Conservation (phyloP, 768 basidiomycete species). For the Boletus coccyginus region DNA sequence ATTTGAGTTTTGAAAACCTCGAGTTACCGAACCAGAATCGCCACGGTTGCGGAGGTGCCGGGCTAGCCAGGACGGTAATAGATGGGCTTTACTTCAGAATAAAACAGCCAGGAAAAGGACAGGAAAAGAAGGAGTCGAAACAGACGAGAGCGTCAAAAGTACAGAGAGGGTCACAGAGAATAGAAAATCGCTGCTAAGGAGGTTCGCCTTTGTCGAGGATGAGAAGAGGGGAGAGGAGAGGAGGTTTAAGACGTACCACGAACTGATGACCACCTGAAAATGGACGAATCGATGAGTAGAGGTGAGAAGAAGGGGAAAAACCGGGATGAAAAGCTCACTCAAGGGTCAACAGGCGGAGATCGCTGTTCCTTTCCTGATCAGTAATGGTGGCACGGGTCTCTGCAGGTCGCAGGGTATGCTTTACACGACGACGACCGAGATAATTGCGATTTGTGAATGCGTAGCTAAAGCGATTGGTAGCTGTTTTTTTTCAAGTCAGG, state of each 20-base stretch:
- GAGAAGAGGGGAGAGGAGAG: constrained; percentile 13
- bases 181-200: constrained; percentile 52
- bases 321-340: constrained; percentile 47
- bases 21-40: constrained; percentile 73
- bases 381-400: constrained; percentile 57
- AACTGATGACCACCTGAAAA: constrained; percentile 71
- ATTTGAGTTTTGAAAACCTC: constrained; percentile 36
- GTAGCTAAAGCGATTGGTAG: constrained; percentile 26
- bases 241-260: constrained; percentile 50
- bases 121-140: constrained; percentile 30
- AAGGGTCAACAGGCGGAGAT: constrained; percentile 81
- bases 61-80: constrained; percentile 57
- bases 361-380: constrained; percentile 74
- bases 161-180: constrained; percentile 3
- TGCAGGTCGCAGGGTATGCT: constrained; percentile 36
- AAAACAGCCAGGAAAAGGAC: constrained; percentile 60
- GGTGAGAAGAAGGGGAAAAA: constrained; percentile 8
- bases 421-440: constrained; percentile 21
- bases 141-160: constrained; percentile 7
- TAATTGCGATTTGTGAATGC: constrained; percentile 11
- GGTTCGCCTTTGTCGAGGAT: constrained; percentile 61
- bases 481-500: not conserved
- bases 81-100: constrained; percentile 49
- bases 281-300: constrained; percentile 14
- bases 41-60: constrained; percentile 65